Evolutionary conservation across 306 rosid genomes (phyloP), one percentile per base, ranked within the genome.

Genomic region (Glycine soja): DNA sequence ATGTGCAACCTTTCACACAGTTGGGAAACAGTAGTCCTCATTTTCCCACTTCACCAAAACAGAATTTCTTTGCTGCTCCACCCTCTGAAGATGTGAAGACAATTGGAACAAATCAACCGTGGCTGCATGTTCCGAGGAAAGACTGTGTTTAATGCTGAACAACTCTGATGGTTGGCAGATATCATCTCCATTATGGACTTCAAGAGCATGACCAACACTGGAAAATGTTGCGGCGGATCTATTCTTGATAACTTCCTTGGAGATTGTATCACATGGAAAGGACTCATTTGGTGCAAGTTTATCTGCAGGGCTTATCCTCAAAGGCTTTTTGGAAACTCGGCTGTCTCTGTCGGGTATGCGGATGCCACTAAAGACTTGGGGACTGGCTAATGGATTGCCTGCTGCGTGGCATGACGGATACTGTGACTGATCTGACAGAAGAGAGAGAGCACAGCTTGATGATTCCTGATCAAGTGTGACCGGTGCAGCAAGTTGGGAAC

Each of bases 401-500:
- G 88, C 74, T 18, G 82, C 42, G 45, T 62, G 83, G 74, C 51
- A 66, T 12, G 85, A 85, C 1, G 85, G 87, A 86, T 75, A 86
- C 66, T 84, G 90, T 45, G 94, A 85, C 79, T 85, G 94, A 75
- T 85, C 76, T 93, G 97, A 91, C 96, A 93, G 96, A 91, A 93
- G 97, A 93, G 97, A 93, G 96, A 90, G 94, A 93, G 91, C 97
- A 89, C 89, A 58, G 61, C 83, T 84, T n/a, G 89, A 80, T 76
- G 69, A 58, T 72, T 87, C 90, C 70, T 88, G 92, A 73, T 67
- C 64, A 38, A 50, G 86, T 53, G 77, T 75, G 58, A 62, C 10
- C 8, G 90, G 75, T 54, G 75, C 70, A 73, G 82, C 82, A 14
- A 72, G 80, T 70, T 80, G 93, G 85, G 86, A 77, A 42, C 82